Conservation (phyloP, 2,329 filamentous ascomycete genomes). For the Cytospora mali region DNA sequence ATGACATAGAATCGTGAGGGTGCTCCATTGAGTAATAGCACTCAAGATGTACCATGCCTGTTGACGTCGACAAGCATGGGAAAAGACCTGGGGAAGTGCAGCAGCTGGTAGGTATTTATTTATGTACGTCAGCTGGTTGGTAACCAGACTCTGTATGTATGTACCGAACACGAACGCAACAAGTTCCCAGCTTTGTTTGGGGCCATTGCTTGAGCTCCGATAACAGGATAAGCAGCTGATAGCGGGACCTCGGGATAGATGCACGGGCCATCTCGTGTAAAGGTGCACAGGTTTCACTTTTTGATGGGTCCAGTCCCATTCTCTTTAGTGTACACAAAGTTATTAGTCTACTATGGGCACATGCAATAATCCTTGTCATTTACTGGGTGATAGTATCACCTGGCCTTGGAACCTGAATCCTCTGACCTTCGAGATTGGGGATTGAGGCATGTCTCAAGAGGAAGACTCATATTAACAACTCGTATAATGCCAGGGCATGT, state of each 20-base stretch:
- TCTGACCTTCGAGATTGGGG: neutral
- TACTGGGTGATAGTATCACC: neutral
- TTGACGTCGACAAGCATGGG: constrained; percentile 1
- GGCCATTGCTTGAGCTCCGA: neutral
- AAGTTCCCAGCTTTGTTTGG: neutral
- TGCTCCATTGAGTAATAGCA: constrained; percentile 19
- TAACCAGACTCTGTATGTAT: neutral
- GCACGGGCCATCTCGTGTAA: constrained; percentile 12
- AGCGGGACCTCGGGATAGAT: neutral
- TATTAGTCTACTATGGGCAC: too few species aligned
- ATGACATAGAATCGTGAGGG: neutral
- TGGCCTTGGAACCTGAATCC: neutral
- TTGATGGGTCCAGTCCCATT: constrained; percentile 2
- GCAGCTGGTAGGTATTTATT: neutral
- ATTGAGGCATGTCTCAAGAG: neutral
- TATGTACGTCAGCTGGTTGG: too few species aligned
- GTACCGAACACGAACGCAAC: constrained; percentile 13
- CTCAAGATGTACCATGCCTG: neutral
- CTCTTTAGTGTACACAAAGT: too few species aligned
- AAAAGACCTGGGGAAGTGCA: neutral
- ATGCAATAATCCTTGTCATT: neutral
- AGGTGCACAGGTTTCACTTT: constrained; percentile 4
- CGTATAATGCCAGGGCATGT: constrained; percentile 26
- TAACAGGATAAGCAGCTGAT: constrained; percentile 15
- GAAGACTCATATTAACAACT: neutral